Base-by-base conservation (phyloP, 2,329 filamentous ascomycete genomes). In the Didymosphaeria variabile region DNA sequence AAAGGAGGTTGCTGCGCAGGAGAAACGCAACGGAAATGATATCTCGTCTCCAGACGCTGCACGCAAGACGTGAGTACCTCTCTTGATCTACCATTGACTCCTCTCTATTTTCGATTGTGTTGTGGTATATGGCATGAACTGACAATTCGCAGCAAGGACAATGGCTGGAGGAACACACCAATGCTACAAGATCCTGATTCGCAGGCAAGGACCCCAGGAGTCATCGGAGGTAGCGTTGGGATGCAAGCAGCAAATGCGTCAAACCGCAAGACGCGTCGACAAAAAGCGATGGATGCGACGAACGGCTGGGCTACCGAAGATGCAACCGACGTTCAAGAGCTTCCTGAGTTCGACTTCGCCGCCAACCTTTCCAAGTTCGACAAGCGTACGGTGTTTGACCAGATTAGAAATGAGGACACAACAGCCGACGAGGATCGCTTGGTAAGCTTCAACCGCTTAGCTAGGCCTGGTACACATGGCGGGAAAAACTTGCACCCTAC, bases 261-360 rank as follows among this genome's bases (percentile, higher is more conserved):
- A 45, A 79, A 76, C 55, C 79, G 75, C 59, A 81, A 80, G 69
- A 76, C 73, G 32, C 81, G 81, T 58, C 82, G 82, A 31, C 82
- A 83, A 65, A 82, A 80, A 59, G 81, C 80, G 71, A 78, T 78
- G 73, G 85, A 87, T 59, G 82, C 85, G 57, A 79, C 92, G 46
- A 96, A 93, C 75, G 94, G 93, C 3, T 98, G 94, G 94, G 93
- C 92, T 4, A 97, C 94, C 0, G 95, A 97, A 74, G 94, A 98
- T 72, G 94, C 94, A 23, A 97, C 93, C 0, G 95, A 98, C 74
- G 92, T 95, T 23, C 92, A 94, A 79, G 94, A 96, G 74, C 87
- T 95, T 83, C 92, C 91, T 12, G 95, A 98, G 63, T 98, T 98
- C 70, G 94, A 98, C 77, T 98, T 98, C 72, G 90, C 92, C 70